phyloP scores from a whole-genome alignment of 345 rosid species.

The Murraya paniculata region DNA sequence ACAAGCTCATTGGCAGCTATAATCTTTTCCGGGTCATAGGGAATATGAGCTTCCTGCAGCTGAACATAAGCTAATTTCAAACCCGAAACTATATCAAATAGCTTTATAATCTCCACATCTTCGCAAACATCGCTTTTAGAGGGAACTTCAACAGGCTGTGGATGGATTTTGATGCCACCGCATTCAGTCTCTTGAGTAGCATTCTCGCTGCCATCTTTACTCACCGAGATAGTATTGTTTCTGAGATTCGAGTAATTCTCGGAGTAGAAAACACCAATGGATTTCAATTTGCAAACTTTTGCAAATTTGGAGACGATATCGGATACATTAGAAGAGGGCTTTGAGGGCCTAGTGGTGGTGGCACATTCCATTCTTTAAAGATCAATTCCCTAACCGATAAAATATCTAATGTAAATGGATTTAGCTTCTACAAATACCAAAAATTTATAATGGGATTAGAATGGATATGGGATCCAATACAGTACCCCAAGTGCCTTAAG shows the following conservation, averaged over 20 bases:
- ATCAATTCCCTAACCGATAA: neutral
- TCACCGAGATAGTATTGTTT: slow-evolving; percentile 8
- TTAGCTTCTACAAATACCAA: neutral
- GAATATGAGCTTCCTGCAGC: slow-evolving; percentile 62
- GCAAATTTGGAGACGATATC: slow-evolving; percentile 56
- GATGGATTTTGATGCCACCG: slow-evolving; percentile 28
- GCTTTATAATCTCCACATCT: slow-evolving; percentile 31
- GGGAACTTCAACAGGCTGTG: slow-evolving; percentile 22
- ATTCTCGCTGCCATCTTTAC: slow-evolving; percentile 30
- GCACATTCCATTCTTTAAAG: slow-evolving; percentile 44
- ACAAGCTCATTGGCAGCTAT: slow-evolving; percentile 50
- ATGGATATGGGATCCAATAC: slow-evolving; percentile 2
- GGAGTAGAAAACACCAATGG: slow-evolving; percentile 51
- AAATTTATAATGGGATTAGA: neutral
- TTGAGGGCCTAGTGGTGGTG: slow-evolving; percentile 28
- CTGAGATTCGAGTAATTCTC: slow-evolving; percentile 19
- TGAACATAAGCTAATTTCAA: slow-evolving; percentile 50
- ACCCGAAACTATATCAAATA: slow-evolving; percentile 46
- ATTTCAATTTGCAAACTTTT: slow-evolving; percentile 56
- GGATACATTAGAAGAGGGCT: slow-evolving; percentile 42
- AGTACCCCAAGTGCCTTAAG: slow-evolving; percentile 4
- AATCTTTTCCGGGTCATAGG: slow-evolving; percentile 54
- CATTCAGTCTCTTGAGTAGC: slow-evolving; percentile 28
- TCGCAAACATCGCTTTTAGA: slow-evolving; percentile 18
- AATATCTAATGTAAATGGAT: neutral